Evolutionary conservation across 306 rosid species (phyloP).

Genomic region (Quercus dentata): DNA sequence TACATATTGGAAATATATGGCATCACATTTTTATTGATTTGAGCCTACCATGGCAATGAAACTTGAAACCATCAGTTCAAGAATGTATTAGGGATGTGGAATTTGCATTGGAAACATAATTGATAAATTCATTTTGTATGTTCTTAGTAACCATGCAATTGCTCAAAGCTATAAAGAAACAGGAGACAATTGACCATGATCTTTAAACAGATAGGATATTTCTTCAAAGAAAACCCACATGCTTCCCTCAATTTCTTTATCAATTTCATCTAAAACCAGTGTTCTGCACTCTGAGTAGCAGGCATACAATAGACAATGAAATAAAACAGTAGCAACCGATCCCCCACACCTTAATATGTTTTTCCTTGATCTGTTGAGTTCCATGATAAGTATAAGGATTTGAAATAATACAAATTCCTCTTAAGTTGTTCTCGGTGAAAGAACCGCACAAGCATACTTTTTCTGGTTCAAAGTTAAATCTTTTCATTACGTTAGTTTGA

Average conservation of each 20-base stretch:
- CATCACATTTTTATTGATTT: background rate
- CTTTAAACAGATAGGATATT: background rate
- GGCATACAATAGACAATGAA: background rate
- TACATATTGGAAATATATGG: background rate
- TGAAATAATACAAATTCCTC: background rate
- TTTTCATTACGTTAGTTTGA: background rate
- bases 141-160: background rate
- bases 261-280: too few species aligned
- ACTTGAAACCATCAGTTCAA: background rate
- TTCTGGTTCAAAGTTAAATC: background rate
- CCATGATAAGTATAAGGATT: background rate
- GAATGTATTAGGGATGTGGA: conserved; percentile 1
- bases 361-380: background rate
- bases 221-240: background rate
- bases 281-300: background rate
- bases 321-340: background rate
- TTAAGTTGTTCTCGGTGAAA: background rate
- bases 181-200: background rate
- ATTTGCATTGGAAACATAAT: background rate
- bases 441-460: background rate
- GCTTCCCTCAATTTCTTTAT: background rate
- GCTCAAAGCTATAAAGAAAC: background rate
- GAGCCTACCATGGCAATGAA: background rate
- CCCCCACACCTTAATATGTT: background rate
- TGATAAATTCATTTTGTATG: background rate